Base-by-base conservation (phyloP, 2,329 filamentous ascomycete species). In the Penicillium sp. region DNA sequence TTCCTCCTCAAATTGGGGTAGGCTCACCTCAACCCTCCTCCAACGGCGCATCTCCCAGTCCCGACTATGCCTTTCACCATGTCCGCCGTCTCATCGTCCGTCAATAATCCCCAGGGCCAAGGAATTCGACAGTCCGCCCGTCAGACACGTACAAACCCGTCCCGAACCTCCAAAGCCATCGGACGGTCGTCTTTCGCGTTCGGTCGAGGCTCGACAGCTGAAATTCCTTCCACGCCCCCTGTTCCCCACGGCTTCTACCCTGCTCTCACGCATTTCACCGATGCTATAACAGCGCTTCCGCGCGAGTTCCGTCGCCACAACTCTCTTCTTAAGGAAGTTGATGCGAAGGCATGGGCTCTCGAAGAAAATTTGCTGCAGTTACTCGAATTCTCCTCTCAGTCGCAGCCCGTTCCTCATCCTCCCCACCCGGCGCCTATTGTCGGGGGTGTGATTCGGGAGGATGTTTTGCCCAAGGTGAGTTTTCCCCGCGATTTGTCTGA, bases 241-340 rank as follows among this genome's bases (percentile, higher is more conserved):
- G 66, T 76, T 19, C 74, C 76, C 38, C 74, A 77, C 50, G 78
- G 77, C 39, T 86, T 89, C 74, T 87, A 84, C 66, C 86, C 87
- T 58, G 86, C 84, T 25, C 82, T 89, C 61, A 84, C 84, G 40
- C 86, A 87, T 72, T 97, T 99, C 73, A 90, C 93, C 61, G 92
- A 97, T 75, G 88, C 92, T 61, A 91, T 97, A 71, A 88, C 91
- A 50, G 92, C 93, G 39, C 84, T 99, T 27, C 94, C 94, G 5
- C 92, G 92, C 74, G 94, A 99, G 78, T 90, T 97, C 50, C 91
- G 96, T 66, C 88, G 92, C 71, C 93, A 99, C 75, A 96, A 96
- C 68, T 97, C 93, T 34, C 84, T 97, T 55, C 82, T 99, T 65
- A 97, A 97, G 75, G 94, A 99, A 78, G 94, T 97, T 47, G 94